Evolutionary conservation across 1,139 yeast genomes (phyloP).

Genomic region (Casaregolazyma suthepensis): DNA sequence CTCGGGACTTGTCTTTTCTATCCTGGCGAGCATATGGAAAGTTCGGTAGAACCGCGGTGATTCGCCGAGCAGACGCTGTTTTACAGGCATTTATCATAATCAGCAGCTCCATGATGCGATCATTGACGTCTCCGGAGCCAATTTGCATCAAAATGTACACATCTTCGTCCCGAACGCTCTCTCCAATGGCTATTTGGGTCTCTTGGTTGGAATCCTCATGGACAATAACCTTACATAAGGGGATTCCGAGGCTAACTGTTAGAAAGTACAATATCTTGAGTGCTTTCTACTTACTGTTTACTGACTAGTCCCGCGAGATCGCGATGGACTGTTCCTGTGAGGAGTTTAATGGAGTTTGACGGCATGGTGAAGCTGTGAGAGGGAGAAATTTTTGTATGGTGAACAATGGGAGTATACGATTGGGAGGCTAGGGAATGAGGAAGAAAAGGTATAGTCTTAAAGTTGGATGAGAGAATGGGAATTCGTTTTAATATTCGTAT

Average conservation of each 20-base stretch:
- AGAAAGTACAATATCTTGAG: not conserved
- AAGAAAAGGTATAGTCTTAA: too few relatives aligned
- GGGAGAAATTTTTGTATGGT: not conserved
- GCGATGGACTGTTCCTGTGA: slow-evolving; percentile 85
- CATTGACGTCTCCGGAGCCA: slow-evolving; percentile 87
- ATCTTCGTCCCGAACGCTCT: slow-evolving; percentile 95
- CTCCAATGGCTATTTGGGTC: slow-evolving; percentile 88
- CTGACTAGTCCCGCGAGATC: slow-evolving; percentile 85
- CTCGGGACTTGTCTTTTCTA: slow-evolving; percentile 91
- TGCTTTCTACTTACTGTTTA: slow-evolving; percentile 33
- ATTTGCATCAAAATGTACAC: slow-evolving; percentile 81
- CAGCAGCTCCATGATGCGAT: slow-evolving; percentile 76
- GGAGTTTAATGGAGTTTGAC: slow-evolving; percentile 74
- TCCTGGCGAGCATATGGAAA: slow-evolving; percentile 98
- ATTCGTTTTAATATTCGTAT: too few relatives aligned
- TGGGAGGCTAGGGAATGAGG: not conserved
- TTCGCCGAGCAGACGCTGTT: slow-evolving; percentile 90
- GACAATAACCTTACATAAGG: slow-evolving; percentile 39
- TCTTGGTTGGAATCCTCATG: slow-evolving; percentile 58
- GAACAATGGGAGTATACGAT: not conserved
- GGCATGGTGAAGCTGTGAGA: slow-evolving; percentile 18
- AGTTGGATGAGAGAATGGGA: too few relatives aligned
- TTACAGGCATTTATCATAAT: slow-evolving; percentile 94
- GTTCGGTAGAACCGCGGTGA: slow-evolving; percentile 91
- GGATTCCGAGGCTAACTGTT: slow-evolving; percentile 33